A percentile compares a stretch with the other conserved stretches of the same genome.
These are phyloP conservation scores for Nannochloropsis salina DNA, from an alignment of 108 stramenopile species.

Conservation along the genomic window DNA sequence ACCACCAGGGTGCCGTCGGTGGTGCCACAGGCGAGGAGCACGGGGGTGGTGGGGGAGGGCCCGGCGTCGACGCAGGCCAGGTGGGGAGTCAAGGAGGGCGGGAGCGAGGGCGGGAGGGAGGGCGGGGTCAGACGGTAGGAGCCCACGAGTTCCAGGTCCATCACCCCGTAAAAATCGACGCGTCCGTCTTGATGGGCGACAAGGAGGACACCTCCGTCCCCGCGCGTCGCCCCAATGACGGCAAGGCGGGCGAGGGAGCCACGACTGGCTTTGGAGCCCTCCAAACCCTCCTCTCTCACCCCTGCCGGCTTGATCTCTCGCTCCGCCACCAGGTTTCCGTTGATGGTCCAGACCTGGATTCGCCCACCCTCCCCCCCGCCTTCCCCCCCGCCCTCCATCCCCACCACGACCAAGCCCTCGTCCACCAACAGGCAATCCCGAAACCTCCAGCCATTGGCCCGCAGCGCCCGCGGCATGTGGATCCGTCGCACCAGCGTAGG, in stretches of 20 bases:
- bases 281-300: not conserved
- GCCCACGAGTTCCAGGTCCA: not conserved
- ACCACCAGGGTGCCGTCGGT: not conserved
- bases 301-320: not conserved
- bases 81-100: not conserved
- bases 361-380: not conserved
- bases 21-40: not conserved
- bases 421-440: not conserved
- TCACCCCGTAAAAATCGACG: not conserved
- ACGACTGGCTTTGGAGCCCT: not conserved
- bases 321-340: not conserved
- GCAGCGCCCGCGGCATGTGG: not conserved
- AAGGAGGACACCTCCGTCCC: not conserved
- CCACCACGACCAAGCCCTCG: not conserved
- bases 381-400: not conserved
- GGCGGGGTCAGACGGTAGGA: not conserved
- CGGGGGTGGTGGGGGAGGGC: not conserved
- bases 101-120: not conserved
- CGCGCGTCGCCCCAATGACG: not conserved
- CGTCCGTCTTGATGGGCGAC: not conserved
- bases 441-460: not conserved
- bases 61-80: slow-evolving; percentile 14
- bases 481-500: slow-evolving; percentile 27
- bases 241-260: not conserved
- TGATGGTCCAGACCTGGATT: not conserved